A percentile compares a stretch with the other conserved stretches of the same genome.
phyloP scores from a whole-genome alignment of 2,329 filamentous ascomycete genomes.

The Beauveria caledonica region DNA sequence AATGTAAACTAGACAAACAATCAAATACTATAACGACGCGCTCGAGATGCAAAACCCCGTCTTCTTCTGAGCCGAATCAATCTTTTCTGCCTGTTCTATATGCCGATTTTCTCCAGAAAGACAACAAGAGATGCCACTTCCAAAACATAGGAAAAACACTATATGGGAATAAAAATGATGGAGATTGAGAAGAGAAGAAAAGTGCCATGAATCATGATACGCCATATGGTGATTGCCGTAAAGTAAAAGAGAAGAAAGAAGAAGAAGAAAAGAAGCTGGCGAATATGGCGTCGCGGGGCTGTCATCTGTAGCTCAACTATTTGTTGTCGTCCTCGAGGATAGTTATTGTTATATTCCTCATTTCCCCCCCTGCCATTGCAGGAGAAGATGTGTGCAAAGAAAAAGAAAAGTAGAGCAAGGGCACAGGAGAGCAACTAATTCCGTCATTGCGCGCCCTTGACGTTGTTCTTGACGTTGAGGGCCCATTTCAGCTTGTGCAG shows the following conservation, averaged over 20 bases:
- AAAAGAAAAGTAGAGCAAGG: background rate
- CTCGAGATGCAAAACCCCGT: background rate
- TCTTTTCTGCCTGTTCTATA: slow-evolving; percentile 7
- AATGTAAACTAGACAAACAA: background rate
- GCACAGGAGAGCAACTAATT: background rate
- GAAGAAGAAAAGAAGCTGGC: background rate
- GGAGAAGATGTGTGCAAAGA: background rate
- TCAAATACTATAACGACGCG: background rate
- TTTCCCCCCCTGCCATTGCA: background rate
- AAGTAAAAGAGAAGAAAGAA: background rate
- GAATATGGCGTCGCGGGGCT: background rate
- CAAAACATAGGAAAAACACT: background rate
- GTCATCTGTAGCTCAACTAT: background rate
- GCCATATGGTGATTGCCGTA: background rate
- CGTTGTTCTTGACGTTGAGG: slow-evolving; percentile 56
- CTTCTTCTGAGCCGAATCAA: background rate
- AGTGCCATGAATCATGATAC: slow-evolving; percentile 12
- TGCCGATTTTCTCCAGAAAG: slow-evolving; percentile 8
- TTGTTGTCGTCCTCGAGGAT: background rate
- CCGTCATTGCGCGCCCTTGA: slow-evolving; percentile 44
- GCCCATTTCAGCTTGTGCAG: slow-evolving; percentile 66
- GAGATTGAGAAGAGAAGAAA: slow-evolving; percentile 11
- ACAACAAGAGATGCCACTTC: background rate
- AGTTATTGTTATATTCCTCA: background rate
- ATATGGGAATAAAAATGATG: slow-evolving; percentile 8